phyloP scores from a whole-genome alignment of 169 alveolate species.

The Plasmodium yoelii region DNA sequence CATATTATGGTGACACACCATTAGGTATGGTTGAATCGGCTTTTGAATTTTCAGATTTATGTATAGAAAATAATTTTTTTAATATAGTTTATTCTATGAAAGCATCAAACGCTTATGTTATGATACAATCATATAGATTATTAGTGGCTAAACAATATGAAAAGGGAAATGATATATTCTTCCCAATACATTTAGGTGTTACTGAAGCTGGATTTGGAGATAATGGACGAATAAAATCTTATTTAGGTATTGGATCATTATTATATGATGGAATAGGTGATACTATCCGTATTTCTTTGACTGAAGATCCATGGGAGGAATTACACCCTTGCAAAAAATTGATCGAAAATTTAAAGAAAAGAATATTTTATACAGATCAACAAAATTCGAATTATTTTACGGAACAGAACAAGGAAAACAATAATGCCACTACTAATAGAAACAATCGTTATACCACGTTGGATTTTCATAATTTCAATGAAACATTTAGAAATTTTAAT shows the following conservation, averaged over 20 bases:
- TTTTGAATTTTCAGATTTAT: constrained; percentile 86
- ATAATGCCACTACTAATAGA: not conserved
- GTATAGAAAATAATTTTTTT: constrained; percentile 82
- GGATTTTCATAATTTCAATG: constrained; percentile 25
- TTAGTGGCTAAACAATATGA: constrained; percentile 81
- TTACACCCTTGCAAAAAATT: constrained; percentile 80
- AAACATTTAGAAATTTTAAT: constrained; percentile 75
- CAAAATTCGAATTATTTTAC: not conserved
- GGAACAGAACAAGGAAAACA: not conserved
- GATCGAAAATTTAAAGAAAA: constrained; percentile 56
- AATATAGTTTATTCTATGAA: constrained; percentile 88
- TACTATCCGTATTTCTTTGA: constrained; percentile 89
- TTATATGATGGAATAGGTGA: constrained; percentile 91
- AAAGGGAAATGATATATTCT: constrained; percentile 18
- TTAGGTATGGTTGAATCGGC: constrained; percentile 91
- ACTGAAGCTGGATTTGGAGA: constrained; percentile 92
- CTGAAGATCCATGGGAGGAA: constrained; percentile 91
- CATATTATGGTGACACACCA: constrained; percentile 90
- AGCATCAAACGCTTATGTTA: constrained; percentile 86
- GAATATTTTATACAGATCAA: constrained; percentile 18
- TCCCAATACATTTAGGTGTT: constrained; percentile 90
- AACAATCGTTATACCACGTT: not conserved
- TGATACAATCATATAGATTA: constrained; percentile 88
- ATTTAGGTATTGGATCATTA: constrained; percentile 89
- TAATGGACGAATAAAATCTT: constrained; percentile 88